Evolutionary conservation across 225 moss, liverwort and hornwort genomes (phyloP).

Genomic region (Antitrichia curtipendula): DNA sequence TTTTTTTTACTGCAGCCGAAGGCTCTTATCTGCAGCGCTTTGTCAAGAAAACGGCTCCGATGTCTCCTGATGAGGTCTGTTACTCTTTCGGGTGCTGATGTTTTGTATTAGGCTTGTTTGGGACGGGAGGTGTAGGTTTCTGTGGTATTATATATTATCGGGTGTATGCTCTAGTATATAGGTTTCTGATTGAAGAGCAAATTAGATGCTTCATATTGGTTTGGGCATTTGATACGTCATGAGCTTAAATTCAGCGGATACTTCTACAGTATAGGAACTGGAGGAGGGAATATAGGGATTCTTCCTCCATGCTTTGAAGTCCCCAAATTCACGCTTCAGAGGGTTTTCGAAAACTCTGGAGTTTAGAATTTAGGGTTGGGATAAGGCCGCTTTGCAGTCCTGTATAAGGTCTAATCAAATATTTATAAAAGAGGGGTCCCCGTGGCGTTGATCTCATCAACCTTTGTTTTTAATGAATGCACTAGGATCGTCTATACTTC

Average conservation of each 20-base stretch:
- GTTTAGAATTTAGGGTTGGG: not conserved
- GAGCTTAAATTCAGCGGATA: not conserved
- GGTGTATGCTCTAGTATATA: not conserved
- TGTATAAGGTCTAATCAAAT: not conserved
- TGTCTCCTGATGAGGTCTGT: slow-evolving; percentile 71
- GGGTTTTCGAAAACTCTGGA: not conserved
- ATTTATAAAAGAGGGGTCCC: not conserved
- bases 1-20: slow-evolving; percentile 28
- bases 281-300: not conserved
- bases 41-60: slow-evolving; percentile 41
- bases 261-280: not conserved
- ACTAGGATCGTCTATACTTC: not conserved
- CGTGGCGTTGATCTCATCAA: not conserved
- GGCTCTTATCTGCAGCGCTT: slow-evolving; percentile 69
- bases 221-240: not conserved
- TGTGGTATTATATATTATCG: not conserved
- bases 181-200: not conserved
- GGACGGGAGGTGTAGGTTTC: not conserved
- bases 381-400: not conserved
- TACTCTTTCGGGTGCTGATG: not conserved
- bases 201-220: not conserved
- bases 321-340: not conserved
- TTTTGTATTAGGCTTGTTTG: not conserved
- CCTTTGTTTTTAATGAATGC: not conserved
- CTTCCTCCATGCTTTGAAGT: not conserved